These are phyloP conservation scores for Pythium apleroticum DNA, from an alignment of 352 stramenopile genomes.

Conservation along the genomic window DNA sequence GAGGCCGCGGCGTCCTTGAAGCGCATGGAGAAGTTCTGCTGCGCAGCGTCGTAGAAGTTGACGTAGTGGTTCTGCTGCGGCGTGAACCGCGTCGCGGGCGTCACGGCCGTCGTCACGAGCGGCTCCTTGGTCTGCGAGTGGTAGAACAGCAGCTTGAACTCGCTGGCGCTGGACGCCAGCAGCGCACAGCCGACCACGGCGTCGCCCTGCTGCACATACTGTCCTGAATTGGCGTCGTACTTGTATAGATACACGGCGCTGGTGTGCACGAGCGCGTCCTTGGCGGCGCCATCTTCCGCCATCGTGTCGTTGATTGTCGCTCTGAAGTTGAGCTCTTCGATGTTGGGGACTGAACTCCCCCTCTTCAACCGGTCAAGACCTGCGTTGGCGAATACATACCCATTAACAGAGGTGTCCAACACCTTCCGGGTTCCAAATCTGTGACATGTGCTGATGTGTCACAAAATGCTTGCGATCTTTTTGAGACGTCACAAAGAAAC, in stretches of 20 bases:
- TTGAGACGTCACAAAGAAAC: neutral
- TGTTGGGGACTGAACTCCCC: neutral
- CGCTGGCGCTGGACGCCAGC: conserved; percentile 24
- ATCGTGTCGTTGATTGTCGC: no score
- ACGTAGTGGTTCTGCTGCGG: conserved; percentile 77
- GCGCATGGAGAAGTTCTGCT: conserved; percentile 73
- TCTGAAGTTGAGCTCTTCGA: conserved; percentile 2
- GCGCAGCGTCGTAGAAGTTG: conserved; percentile 55
- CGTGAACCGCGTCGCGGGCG: conserved; percentile 41
- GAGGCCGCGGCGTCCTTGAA: conserved; percentile 53
- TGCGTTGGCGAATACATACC: conserved; percentile 10
- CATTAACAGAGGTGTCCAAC: conserved; percentile 3
- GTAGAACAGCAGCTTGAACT: conserved; percentile 72
- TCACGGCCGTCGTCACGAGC: conserved; percentile 48
- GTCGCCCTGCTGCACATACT: conserved; percentile 61
- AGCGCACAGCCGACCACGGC: conserved; percentile 64
- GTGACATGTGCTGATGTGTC: neutral
- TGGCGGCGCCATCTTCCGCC: conserved; percentile 7
- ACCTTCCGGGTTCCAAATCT: neutral
- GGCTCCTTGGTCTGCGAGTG: conserved; percentile 61
- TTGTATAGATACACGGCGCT: conserved; percentile 71
- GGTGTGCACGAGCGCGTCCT: conserved; percentile 62
- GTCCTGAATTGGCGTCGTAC: conserved; percentile 49
- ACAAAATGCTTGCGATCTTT: neutral
- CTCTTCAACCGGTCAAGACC: conserved; percentile 14